Conservation (phyloP, 306 rosid genomes). For the Dryas drummondii region DNA sequence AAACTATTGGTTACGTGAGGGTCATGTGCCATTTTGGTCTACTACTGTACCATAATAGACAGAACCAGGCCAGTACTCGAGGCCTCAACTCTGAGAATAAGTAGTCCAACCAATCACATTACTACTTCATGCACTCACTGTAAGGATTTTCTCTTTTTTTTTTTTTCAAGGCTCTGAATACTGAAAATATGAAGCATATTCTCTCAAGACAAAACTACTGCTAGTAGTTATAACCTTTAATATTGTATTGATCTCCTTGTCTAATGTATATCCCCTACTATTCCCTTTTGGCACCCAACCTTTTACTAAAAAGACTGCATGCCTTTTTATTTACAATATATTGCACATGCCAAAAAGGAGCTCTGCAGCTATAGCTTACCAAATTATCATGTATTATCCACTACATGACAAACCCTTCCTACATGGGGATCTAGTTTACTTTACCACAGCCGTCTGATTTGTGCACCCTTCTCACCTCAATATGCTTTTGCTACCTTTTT, state of each 20-base stretch:
- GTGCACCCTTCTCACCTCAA: not conserved
- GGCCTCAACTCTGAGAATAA: not conserved
- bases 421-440: slow-evolving; percentile 8
- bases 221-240: not conserved
- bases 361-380: not conserved
- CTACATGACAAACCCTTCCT: slow-evolving; percentile 10
- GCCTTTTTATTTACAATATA: slow-evolving; percentile 12
- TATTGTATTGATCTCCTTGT: slow-evolving; percentile 10
- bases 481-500: slow-evolving; percentile 8
- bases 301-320: slow-evolving; percentile 22
- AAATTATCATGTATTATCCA: not conserved
- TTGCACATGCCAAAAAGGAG: slow-evolving; percentile 27
- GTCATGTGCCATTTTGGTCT: not conserved
- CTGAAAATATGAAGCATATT: not conserved
- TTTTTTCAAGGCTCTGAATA: slow-evolving; percentile 14
- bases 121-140: slow-evolving; percentile 26
- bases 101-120: slow-evolving; percentile 18
- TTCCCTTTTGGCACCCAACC: slow-evolving; percentile 11
- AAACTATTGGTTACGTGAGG: not conserved
- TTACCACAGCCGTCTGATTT: slow-evolving; percentile 2
- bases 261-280: not conserved
- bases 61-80: slow-evolving; percentile 11
- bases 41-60: not conserved
- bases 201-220: slow-evolving; percentile 1
- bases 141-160: slow-evolving; percentile 11